Base-by-base conservation (phyloP, 2,329 filamentous ascomycete genomes). In the Xylariales sp. region DNA sequence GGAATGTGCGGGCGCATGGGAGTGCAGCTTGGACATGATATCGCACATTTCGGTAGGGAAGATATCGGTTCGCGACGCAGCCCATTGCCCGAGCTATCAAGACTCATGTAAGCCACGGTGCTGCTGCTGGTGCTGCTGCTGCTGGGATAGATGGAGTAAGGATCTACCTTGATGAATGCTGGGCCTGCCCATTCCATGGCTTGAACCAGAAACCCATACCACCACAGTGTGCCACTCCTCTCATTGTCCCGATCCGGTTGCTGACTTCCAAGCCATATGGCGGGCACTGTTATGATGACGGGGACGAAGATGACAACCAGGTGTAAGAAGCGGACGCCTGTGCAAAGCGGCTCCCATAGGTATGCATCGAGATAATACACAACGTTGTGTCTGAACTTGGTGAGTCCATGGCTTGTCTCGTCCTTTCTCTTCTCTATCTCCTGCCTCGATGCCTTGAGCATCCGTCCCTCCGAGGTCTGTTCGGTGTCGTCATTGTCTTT, bases 1-100 rank as follows among this genome's bases (percentile, higher is more conserved):
- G 1, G 90, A 89, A 63, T 98, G 93, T 2, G 93, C 90, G 0
- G 91, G 90, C 1, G 93, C 91, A 59, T 97, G 82, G 2, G 93
- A 96, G 65, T 98, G 93, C 33, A 98, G 75, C 47, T 89, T 86
- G 2, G 90, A 95, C 91, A 98, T 93, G 59, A 90, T 82, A 31
- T 78, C 78, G 66, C 93, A 98, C 78, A 98, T 81, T 62, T 96
- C 83, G 16, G 77, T 85, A 2, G 93, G 93, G 59, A 98, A 98
- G 57, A 98, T 95, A 64, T 98, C 93, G 31, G 90, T 87, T 59
- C 93, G 78, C 4, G 93, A 97, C 3, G 93, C 93, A 14, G 93
- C 93, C 93, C 93, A 98, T 81, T 98, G 93, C 12, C 93, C 93
- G 41, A 98, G 79, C 82, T 90, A 53, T 27, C 7, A 43, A 22